These are phyloP conservation scores for Cryptosporidium canis DNA, from an alignment of 169 alveolate genomes.

Conservation along the genomic window DNA sequence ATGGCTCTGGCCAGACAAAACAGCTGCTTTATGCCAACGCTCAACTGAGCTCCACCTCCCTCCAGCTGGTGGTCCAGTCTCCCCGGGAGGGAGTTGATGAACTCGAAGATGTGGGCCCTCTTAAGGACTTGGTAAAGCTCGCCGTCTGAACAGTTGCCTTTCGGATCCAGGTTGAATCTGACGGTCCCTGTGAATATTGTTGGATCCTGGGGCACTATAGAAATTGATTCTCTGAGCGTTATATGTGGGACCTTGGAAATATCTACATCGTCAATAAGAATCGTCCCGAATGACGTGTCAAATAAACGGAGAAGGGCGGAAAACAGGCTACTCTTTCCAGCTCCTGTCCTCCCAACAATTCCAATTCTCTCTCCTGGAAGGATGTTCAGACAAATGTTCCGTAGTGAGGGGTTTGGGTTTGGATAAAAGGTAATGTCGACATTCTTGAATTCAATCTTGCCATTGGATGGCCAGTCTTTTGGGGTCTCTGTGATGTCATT, in stretches of 20 bases:
- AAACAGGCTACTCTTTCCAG: slow-evolving; percentile 85
- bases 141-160: slow-evolving; percentile 63
- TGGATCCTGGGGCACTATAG: slow-evolving; percentile 80
- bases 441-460: slow-evolving; percentile 41
- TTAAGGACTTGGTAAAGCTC: slow-evolving; percentile 71
- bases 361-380: slow-evolving; percentile 82
- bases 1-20: slow-evolving; percentile 87
- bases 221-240: slow-evolving; percentile 41
- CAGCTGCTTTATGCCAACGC: slow-evolving; percentile 87
- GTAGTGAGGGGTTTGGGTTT: slow-evolving; percentile 29
- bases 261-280: slow-evolving; percentile 81
- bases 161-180: slow-evolving; percentile 83
- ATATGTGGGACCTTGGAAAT: slow-evolving; percentile 27
- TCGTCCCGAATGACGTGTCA: slow-evolving; percentile 85
- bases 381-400: slow-evolving; percentile 60
- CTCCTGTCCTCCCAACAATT: slow-evolving; percentile 88
- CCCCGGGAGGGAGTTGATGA: slow-evolving; percentile 6
- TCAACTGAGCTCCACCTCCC: slow-evolving; percentile 82
- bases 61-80: slow-evolving; percentile 74
- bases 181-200: slow-evolving; percentile 80
- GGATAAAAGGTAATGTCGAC: slow-evolving; percentile 7
- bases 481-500: neutral
- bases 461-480: slow-evolving; percentile 30
- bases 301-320: slow-evolving; percentile 76
- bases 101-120: slow-evolving; percentile 28